These are phyloP conservation scores for Ceratopteris richardii DNA, from an alignment of 75 land plant species.

Conservation along the genomic window DNA sequence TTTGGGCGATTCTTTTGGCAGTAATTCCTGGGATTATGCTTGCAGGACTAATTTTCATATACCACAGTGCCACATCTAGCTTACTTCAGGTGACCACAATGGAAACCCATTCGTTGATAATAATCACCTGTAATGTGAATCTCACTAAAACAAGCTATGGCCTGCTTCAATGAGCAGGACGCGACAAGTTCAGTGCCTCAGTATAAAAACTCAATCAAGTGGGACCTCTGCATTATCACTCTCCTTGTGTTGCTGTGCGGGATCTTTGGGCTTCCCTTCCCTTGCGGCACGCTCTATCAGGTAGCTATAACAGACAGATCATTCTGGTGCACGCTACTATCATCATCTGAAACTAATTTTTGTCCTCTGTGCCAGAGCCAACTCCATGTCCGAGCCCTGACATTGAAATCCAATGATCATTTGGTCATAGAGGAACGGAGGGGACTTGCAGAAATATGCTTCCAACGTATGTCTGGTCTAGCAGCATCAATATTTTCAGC, in stretches of 20 bases:
- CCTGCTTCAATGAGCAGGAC: constrained; percentile 3
- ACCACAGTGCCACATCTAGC: constrained; percentile 18
- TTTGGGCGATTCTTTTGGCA: constrained; percentile 24
- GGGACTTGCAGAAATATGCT: not conserved
- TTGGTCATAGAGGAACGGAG: constrained; percentile 12
- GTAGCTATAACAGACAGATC: constrained; percentile 8
- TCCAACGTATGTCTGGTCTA: constrained; percentile 13
- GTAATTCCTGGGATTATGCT: constrained; percentile 17
- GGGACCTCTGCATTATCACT: constrained; percentile 20
- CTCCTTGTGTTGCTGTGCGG: constrained; percentile 10
- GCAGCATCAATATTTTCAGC: constrained; percentile 15
- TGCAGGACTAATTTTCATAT: constrained; percentile 18
- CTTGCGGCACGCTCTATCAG: constrained; percentile 15
- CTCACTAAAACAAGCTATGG: too few species aligned
- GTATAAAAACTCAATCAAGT: constrained; percentile 6
- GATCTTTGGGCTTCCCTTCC: constrained; percentile 21
- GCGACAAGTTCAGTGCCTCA: not conserved
- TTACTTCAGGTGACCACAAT: constrained; percentile 12
- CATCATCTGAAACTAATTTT: not conserved
- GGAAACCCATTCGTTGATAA: too few species aligned
- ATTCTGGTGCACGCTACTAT: constrained; percentile 3
- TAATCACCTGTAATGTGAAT: not conserved
- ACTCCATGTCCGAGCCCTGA: constrained; percentile 9
- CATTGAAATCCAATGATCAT: not conserved
- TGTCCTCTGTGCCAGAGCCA: not conserved